Conservation (phyloP, 257 asterid genomes). For the Marsdenia floribunda region DNA sequence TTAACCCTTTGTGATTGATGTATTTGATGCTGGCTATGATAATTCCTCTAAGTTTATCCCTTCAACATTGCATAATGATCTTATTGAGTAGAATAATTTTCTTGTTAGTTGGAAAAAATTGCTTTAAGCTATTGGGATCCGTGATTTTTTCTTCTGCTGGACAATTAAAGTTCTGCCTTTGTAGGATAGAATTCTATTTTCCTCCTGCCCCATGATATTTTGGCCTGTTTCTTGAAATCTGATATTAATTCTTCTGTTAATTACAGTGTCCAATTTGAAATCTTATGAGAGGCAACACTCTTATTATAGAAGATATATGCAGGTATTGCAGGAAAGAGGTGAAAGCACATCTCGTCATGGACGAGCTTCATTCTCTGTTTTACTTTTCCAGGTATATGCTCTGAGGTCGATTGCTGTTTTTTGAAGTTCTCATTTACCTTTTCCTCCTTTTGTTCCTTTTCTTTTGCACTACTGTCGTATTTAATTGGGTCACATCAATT, state of each 20-base stretch:
- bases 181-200: neutral
- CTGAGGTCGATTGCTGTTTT: neutral
- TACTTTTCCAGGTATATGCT: conserved; percentile 83
- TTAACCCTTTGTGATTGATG: neutral
- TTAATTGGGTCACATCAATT: neutral
- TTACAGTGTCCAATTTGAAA: neutral
- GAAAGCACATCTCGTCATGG: conserved; percentile 99
- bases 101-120: neutral
- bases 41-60: neutral
- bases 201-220: neutral
- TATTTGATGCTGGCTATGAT: conserved; percentile 9
- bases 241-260: neutral
- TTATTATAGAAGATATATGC: conserved; percentile 30
- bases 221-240: neutral
- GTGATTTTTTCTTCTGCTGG: neutral
- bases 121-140: conserved; percentile 2
- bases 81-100: neutral
- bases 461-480: neutral
- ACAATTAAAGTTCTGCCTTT: neutral
- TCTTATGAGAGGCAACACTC: conserved; percentile 18
- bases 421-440: conserved; percentile 14
- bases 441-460: neutral
- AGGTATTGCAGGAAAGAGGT: conserved; percentile 99
- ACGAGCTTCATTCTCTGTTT: conserved; percentile 94
- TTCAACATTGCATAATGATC: neutral